Percentiles rank a stretch among this genome's conserved stretches.
Conservation (phyloP, 352 stramenopile genomes). For the Phytophthora hybrid region DNA sequence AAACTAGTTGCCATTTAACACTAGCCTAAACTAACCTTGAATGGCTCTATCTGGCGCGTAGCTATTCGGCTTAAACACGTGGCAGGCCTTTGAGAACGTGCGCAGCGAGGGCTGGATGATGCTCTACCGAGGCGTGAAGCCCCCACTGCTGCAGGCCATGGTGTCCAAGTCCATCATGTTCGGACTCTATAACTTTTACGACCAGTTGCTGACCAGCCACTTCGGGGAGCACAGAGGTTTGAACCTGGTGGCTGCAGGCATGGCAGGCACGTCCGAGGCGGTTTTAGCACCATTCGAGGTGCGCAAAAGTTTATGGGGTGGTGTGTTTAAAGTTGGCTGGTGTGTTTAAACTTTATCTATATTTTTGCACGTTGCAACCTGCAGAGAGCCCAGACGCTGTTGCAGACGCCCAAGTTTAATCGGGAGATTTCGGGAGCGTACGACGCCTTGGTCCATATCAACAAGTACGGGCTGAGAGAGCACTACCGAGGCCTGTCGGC, state of each 20-base stretch:
- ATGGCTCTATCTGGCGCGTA: slow-evolving; percentile 27
- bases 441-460: slow-evolving; percentile 82
- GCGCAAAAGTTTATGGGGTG: not conserved
- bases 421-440: slow-evolving; percentile 76
- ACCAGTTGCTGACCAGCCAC: slow-evolving; percentile 57
- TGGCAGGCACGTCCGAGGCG: slow-evolving; percentile 85
- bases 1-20: not conserved
- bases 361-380: slow-evolving; percentile 2
- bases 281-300: slow-evolving; percentile 90
- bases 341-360: too few species aligned
- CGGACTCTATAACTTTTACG: slow-evolving; percentile 90
- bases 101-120: slow-evolving; percentile 64
- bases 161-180: slow-evolving; percentile 93
- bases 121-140: slow-evolving; percentile 88
- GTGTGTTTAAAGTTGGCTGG: too few species aligned
- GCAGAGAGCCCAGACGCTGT: slow-evolving; percentile 82
- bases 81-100: slow-evolving; percentile 78
- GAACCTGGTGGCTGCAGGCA: slow-evolving; percentile 64
- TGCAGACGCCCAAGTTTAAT: slow-evolving; percentile 92
- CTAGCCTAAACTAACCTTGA: not conserved
- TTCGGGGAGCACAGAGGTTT: slow-evolving; percentile 56
- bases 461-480: slow-evolving; percentile 80
- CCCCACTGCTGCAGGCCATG: slow-evolving; percentile 83
- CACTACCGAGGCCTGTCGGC: slow-evolving; percentile 84
- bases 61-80: slow-evolving; percentile 80